Evolutionary conservation across 208 protist genomes (phyloP).

Genomic region (Leishmania tarentolae): DNA sequence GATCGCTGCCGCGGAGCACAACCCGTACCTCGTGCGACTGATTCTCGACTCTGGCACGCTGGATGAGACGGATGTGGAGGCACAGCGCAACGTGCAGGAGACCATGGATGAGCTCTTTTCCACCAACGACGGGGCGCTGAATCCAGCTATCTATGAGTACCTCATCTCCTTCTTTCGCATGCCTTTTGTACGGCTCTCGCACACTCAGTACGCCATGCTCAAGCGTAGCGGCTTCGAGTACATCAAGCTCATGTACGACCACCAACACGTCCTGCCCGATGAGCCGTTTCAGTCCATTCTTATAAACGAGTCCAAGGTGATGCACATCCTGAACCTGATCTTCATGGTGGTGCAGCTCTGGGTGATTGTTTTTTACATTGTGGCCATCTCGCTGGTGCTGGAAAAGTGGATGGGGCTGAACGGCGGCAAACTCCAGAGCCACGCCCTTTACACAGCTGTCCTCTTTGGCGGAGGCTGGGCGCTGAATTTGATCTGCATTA

Average conservation of each 20-base stretch:
- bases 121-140: slow-evolving; percentile 33
- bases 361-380: slow-evolving; percentile 34
- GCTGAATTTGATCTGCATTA: slow-evolving; percentile 60
- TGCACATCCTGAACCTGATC: slow-evolving; percentile 45
- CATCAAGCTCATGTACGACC: slow-evolving; percentile 63
- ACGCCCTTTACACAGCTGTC: slow-evolving; percentile 69
- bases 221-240: slow-evolving; percentile 85
- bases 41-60: slow-evolving; percentile 56
- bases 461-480: slow-evolving; percentile 71
- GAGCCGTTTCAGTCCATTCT: slow-evolving; percentile 44
- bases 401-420: slow-evolving; percentile 44
- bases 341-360: slow-evolving; percentile 48
- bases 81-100: slow-evolving; percentile 59
- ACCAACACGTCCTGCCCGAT: slow-evolving; percentile 66
- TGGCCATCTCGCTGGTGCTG: slow-evolving; percentile 44
- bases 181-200: slow-evolving; percentile 60
- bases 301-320: slow-evolving; percentile 42
- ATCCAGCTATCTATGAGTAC: slow-evolving; percentile 68
- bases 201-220: slow-evolving; percentile 55
- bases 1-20: slow-evolving; percentile 54
- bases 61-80: slow-evolving; percentile 51
- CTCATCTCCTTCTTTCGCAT: slow-evolving; percentile 63
- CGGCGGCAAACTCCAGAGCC: slow-evolving; percentile 29
- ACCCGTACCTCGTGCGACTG: slow-evolving; percentile 75
- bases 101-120: slow-evolving; percentile 61